Evolutionary conservation across 2,329 filamentous ascomycete genomes (phyloP).

Genomic region (Aspergillus neoniger): DNA sequence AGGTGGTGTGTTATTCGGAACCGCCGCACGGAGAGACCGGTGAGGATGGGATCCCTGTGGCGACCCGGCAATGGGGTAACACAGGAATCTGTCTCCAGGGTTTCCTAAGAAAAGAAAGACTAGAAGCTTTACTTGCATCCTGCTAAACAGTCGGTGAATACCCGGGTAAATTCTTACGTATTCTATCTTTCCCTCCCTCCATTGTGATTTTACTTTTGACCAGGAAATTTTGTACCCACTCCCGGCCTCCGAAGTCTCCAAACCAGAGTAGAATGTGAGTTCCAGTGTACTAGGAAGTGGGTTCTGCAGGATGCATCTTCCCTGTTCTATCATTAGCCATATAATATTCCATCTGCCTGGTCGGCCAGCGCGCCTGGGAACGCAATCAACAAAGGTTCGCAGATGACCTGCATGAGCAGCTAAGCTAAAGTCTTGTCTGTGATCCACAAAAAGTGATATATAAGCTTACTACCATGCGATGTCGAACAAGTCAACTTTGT

Average conservation of each 20-base stretch:
- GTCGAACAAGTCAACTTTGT: conserved; percentile 18
- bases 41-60: not conserved
- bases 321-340: not conserved
- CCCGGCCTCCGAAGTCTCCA: not conserved
- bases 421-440: conserved; percentile 10
- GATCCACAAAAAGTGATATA: conserved; percentile 18
- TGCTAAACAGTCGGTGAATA: not conserved
- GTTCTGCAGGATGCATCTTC: not conserved
- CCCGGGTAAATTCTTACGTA: not conserved
- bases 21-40: not conserved
- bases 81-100: not conserved
- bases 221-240: not conserved
- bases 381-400: conserved; percentile 11
- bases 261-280: not conserved
- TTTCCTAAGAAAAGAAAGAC: not conserved
- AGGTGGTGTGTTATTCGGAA: not conserved
- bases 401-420: conserved; percentile 1
- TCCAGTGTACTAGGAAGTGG: not conserved
- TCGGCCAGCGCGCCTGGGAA: conserved; percentile 11
- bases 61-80: not conserved
- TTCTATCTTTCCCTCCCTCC: not conserved
- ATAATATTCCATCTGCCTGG: not conserved
- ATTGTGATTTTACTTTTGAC: not conserved
- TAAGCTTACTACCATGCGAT: conserved; percentile 10
- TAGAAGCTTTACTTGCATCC: not conserved